phyloP scores from a whole-genome alignment of 805 yeast species.

The Ogataea paraovalis region DNA sequence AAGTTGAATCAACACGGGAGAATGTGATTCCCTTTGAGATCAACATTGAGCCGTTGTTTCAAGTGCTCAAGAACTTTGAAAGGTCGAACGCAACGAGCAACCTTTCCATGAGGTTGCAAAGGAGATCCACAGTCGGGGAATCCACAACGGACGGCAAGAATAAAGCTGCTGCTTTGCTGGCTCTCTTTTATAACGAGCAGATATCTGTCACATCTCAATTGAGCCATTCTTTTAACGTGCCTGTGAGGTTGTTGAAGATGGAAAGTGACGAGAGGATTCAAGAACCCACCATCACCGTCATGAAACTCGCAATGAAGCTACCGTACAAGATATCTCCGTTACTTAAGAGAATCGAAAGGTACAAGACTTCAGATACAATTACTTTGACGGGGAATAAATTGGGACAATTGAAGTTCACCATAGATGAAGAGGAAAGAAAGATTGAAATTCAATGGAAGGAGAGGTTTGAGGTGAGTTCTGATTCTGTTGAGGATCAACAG shows the following conservation, averaged over 20 bases:
- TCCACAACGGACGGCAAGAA: conserved; percentile 11
- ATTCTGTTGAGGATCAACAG: conserved; percentile 17
- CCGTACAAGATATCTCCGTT: conserved; percentile 47
- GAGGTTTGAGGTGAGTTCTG: conserved; percentile 39
- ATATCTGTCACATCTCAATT: conserved; percentile 41
- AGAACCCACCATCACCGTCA: conserved; percentile 60
- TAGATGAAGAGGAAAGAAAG: conserved; percentile 52
- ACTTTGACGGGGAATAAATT: conserved; percentile 45
- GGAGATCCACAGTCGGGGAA: conserved; percentile 26
- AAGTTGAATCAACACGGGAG: conserved; percentile 48
- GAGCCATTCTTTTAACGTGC: conserved; percentile 65
- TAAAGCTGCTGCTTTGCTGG: conserved; percentile 45
- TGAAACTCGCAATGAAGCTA: conserved; percentile 53
- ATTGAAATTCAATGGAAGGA: conserved; percentile 61
- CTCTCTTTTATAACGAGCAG: conserved; percentile 50
- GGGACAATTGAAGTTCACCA: conserved; percentile 48
- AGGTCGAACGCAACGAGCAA: conserved; percentile 45
- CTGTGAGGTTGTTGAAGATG: conserved; percentile 58
- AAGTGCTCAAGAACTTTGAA: conserved; percentile 55
- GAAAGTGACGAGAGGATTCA: conserved; percentile 48
- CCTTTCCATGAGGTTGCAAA: conserved; percentile 48
- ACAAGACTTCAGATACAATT: conserved; percentile 48
- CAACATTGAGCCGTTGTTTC: conserved; percentile 56
- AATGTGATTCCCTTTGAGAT: conserved; percentile 57
- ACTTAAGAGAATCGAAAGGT: conserved; percentile 64